These are phyloP conservation scores for Clavispora asparagi DNA, from an alignment of 805 yeast species.

Conservation along the genomic window DNA sequence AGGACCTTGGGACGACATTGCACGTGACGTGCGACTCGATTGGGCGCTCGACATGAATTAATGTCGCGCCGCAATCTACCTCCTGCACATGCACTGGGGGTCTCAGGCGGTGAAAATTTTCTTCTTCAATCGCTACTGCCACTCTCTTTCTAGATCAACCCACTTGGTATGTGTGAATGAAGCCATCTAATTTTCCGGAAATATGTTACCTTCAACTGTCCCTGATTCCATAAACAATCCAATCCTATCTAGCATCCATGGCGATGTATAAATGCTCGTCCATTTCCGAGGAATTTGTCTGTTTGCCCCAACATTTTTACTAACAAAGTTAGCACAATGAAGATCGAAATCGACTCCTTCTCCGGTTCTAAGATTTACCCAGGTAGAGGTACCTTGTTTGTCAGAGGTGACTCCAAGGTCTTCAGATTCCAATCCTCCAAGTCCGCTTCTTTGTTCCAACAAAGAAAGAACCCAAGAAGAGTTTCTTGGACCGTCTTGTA, in stretches of 20 bases:
- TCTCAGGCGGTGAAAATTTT: slow-evolving; percentile 16
- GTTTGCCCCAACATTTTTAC: slow-evolving; percentile 16
- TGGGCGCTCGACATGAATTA: neutral
- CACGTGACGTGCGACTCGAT: neutral
- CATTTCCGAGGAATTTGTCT: neutral
- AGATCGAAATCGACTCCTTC: slow-evolving; percentile 99
- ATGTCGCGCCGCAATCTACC: neutral
- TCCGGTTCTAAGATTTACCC: slow-evolving; percentile 99
- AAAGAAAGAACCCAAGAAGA: slow-evolving; percentile 99
- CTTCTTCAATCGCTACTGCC: slow-evolving; percentile 9
- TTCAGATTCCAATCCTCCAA: slow-evolving; percentile 99
- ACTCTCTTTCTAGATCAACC: slow-evolving; percentile 13
- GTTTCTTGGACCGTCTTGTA: slow-evolving; percentile 98
- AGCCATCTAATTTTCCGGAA: neutral
- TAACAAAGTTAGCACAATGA: slow-evolving; percentile 58
- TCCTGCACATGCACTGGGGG: slow-evolving; percentile 12
- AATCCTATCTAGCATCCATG: neutral
- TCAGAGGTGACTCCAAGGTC: slow-evolving; percentile 99
- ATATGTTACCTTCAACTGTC: neutral
- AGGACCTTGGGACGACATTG: neutral
- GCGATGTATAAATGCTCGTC: neutral
- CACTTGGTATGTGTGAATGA: slow-evolving; percentile 12
- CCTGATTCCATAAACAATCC: neutral
- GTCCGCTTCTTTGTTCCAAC: slow-evolving; percentile 96
- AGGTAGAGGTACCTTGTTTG: slow-evolving; percentile 99